Base-by-base conservation (phyloP, 2,329 filamentous ascomycete genomes). In the Scortechinia acanthostroma region DNA sequence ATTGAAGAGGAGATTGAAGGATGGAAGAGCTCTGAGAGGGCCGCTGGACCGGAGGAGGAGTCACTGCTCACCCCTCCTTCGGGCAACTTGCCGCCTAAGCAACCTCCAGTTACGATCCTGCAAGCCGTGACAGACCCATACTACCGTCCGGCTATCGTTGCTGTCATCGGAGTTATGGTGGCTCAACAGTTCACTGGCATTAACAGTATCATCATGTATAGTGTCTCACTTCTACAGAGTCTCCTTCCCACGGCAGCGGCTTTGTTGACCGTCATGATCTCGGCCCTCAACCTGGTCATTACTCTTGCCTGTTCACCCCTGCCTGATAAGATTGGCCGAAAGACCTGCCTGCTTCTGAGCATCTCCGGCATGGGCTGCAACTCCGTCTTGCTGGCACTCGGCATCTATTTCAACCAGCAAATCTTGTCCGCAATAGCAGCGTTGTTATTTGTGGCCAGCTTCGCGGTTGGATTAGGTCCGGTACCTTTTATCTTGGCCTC, bases 131-230 rank as follows among this genome's bases (percentile, higher is more conserved):
- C 68, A 20, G 78, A 91, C 53, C 74, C 82, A 0, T 67, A 77
- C 5, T 86, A 87, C 55, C 77, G 83, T 2, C 83, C 80, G 0
- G 86, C 86, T 44, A 83, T 94, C 45, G 73, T 93, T 48, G 89
- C 91, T 3, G 88, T 95, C 3, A 76, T 95, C 13, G 90, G 88
- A 1, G 83, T 95, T 53, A 96, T 97, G 91, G 74, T 91, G 47
- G 85, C 88, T 1, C 93, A 97, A 61, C 93, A 98, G 61, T 73
- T 96, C 28, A 91, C 87, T 47, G 91, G 89, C 42, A 91, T 97
- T 68, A 97, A 98, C 74, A 91, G 86, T 47, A 91, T 97, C 58
- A 86, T 97, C 65, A 96, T 98, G 91, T 98, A 98, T 64, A 95
- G 91, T 2, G 93, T 97, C 4, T 90, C 88, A 1, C 80, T 98